A percentile compares a stretch with the other conserved stretches of the same genome.
These are phyloP conservation scores for Triglochin maritima DNA, from an alignment of 106 monocot genomes.

Conservation along the genomic window DNA sequence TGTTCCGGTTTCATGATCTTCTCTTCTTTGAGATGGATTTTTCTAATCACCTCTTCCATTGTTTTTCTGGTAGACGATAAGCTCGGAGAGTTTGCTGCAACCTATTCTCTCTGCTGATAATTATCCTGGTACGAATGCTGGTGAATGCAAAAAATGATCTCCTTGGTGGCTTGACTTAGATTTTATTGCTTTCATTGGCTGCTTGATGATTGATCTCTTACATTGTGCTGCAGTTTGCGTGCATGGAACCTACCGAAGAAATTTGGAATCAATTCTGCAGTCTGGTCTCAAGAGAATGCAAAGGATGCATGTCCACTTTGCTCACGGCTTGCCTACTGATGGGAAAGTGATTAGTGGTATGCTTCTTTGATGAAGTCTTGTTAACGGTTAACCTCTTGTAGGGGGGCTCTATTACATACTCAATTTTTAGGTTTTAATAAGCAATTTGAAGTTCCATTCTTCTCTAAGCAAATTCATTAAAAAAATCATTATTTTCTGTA, in stretches of 20 bases:
- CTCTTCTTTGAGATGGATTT: not conserved
- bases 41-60: not conserved
- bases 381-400: too few relatives aligned
- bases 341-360: conserved; percentile 91
- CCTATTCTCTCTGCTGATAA: conserved; percentile 77
- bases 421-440: too few relatives aligned
- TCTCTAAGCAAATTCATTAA: too few relatives aligned
- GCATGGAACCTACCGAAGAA: conserved; percentile 90
- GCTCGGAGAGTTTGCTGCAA: conserved; percentile 64
- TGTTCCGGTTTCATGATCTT: too few relatives aligned
- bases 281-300: conserved; percentile 85
- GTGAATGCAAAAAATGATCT: not conserved
- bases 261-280: conserved; percentile 79
- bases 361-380: conserved; percentile 11
- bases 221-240: conserved; percentile 58
- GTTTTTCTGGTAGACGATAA: conserved; percentile 45
- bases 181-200: not conserved
- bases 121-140: conserved; percentile 34
- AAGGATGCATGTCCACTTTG: conserved; percentile 87
- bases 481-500: too few relatives aligned
- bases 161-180: not conserved
- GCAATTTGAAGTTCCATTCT: too few relatives aligned
- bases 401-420: too few relatives aligned
- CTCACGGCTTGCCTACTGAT: conserved; percentile 81
- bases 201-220: not conserved